phyloP scores from a whole-genome alignment of 2,329 filamentous ascomycete species.

The Penicillium sp. region DNA sequence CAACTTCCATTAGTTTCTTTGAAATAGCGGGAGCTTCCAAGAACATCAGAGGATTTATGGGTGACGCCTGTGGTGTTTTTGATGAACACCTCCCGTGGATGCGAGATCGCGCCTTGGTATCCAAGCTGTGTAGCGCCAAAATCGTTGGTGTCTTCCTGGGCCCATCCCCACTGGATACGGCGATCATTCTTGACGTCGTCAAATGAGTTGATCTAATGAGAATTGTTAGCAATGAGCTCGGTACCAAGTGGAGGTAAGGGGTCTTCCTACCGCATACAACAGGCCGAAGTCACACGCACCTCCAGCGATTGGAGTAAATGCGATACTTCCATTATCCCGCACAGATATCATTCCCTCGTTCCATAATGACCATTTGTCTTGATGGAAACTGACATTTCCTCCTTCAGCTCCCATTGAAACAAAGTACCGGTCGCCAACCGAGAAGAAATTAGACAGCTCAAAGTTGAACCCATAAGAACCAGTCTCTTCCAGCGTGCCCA shows the following conservation, averaged over 20 bases:
- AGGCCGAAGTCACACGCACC: conserved; percentile 15
- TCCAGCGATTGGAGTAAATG: conserved; percentile 13
- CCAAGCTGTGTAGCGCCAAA: conserved; percentile 14
- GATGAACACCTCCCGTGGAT: conserved; percentile 15
- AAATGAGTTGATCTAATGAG: conserved; percentile 12
- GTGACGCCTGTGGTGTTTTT: conserved; percentile 10
- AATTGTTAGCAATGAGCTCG: background rate
- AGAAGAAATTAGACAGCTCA: conserved; percentile 20
- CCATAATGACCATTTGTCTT: conserved; percentile 14
- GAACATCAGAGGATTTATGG: background rate
- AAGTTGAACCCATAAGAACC: conserved; percentile 18
- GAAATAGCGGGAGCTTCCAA: conserved; percentile 12
- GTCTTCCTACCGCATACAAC: conserved; percentile 12
- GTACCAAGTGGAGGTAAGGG: background rate
- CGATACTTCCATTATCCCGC: conserved; percentile 14
- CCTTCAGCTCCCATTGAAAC: conserved; percentile 19
- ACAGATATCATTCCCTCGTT: conserved; percentile 15
- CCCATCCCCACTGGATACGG: conserved; percentile 19
- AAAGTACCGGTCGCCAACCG: conserved; percentile 14
- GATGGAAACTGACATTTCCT: conserved; percentile 14
- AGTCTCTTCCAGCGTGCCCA: conserved; percentile 11
- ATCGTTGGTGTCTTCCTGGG: conserved; percentile 13
- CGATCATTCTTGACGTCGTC: conserved; percentile 17
- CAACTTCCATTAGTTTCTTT: conserved; percentile 10
- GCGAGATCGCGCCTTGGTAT: conserved; percentile 12